Evolutionary conservation across 169 alveolate genomes (phyloP).

Genomic region (Plasmodium chabaudi): DNA sequence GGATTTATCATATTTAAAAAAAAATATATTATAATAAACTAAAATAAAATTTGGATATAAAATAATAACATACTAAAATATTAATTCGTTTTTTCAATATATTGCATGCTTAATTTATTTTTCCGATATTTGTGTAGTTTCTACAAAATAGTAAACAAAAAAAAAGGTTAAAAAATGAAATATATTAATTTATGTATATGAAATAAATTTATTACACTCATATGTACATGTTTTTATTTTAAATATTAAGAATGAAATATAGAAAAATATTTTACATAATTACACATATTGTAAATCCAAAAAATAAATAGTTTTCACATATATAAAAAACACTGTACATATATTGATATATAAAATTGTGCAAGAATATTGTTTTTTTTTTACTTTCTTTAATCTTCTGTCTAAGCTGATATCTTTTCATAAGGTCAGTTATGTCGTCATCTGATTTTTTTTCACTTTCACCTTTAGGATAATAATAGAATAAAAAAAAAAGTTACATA

Average conservation of each 20-base stretch:
- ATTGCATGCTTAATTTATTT: constrained; percentile 15
- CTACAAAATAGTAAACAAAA: constrained; percentile 26
- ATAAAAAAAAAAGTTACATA: constrained; percentile 10
- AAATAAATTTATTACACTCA: too few species aligned
- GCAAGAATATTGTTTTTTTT: neutral
- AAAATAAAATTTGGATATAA: neutral
- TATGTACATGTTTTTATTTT: too few species aligned
- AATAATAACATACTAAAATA: neutral
- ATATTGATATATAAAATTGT: neutral
- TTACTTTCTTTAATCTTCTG: constrained; percentile 75
- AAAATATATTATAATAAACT: neutral
- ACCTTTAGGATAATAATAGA: constrained; percentile 32
- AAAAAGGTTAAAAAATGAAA: constrained; percentile 8
- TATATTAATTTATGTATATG: neutral
- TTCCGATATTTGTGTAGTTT: constrained; percentile 75
- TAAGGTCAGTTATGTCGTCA: constrained; percentile 23
- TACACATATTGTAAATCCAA: neutral
- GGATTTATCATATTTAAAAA: constrained; percentile 56
- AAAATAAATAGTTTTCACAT: neutral
- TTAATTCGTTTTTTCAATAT: constrained; percentile 2
- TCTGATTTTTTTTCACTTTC: constrained; percentile 67
- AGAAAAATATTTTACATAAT: too few species aligned
- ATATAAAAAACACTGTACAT: neutral
- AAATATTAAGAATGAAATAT: too few species aligned
- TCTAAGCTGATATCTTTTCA: constrained; percentile 75